phyloP scores from a whole-genome alignment of 202 grass and related monocot species.

The Bolboschoenoplectus hybrid region DNA sequence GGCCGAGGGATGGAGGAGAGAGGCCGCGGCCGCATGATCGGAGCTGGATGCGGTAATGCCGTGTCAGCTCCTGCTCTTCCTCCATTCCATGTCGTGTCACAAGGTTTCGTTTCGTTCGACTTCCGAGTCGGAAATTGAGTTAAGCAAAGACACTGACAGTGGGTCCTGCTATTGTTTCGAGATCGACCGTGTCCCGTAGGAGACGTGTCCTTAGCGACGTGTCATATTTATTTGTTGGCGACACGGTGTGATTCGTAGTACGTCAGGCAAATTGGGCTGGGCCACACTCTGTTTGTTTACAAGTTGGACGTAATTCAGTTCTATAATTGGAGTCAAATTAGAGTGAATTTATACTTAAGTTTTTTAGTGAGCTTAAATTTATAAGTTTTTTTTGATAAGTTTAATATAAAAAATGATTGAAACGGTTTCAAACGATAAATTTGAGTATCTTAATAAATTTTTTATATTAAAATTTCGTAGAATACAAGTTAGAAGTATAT shows the following conservation, averaged over 20 bases:
- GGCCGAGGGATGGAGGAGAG: not conserved
- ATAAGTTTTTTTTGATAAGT: too few species aligned
- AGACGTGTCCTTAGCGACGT: not conserved
- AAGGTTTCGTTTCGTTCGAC: not conserved
- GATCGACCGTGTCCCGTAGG: not conserved
- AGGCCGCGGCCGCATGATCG: not conserved
- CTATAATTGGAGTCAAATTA: too few species aligned
- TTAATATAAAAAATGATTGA: too few species aligned
- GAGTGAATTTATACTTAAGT: too few species aligned
- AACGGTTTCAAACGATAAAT: too few species aligned
- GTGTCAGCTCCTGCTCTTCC: not conserved
- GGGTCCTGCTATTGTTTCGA: not conserved
- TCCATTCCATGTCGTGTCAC: not conserved
- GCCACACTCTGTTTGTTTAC: too few species aligned
- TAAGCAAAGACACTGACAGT: not conserved
- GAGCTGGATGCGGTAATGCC: slow-evolving; percentile 17
- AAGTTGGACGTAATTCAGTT: too few species aligned
- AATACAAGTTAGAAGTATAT: too few species aligned
- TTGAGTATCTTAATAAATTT: too few species aligned
- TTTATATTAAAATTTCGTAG: too few species aligned
- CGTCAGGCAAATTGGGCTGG: too few species aligned
- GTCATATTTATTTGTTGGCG: not conserved
- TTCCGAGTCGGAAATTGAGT: not conserved
- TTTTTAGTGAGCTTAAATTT: too few species aligned
- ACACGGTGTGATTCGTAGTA: not conserved